These are phyloP conservation scores for Sporothrix mexicana DNA, from an alignment of 2,329 filamentous ascomycete genomes.

Conservation along the genomic window DNA sequence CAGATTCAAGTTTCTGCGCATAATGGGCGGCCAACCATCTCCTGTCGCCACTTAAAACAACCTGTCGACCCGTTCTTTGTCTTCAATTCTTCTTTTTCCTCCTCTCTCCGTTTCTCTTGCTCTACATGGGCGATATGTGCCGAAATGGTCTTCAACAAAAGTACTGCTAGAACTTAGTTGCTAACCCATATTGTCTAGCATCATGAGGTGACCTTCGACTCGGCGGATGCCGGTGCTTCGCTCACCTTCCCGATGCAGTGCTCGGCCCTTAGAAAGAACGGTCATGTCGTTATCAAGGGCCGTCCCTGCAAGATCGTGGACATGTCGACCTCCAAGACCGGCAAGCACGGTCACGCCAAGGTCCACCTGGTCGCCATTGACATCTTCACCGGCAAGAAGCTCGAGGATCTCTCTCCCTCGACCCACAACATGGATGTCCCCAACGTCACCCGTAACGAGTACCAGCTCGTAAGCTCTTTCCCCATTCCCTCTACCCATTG, in stretches of 20 bases:
- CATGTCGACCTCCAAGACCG: slow-evolving; percentile 99
- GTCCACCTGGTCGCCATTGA: slow-evolving; percentile 97
- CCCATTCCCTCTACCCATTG: neutral
- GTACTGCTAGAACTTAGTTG: too few relatives aligned
- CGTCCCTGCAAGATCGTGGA: slow-evolving; percentile 99
- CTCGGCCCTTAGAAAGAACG: slow-evolving; percentile 99
- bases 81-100: neutral
- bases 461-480: slow-evolving; percentile 79
- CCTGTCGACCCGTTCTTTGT: neutral
- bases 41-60: neutral
- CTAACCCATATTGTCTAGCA: slow-evolving; percentile 43
- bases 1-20: neutral
- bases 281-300: slow-evolving; percentile 96
- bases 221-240: slow-evolving; percentile 95
- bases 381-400: slow-evolving; percentile 99
- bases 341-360: slow-evolving; percentile 99
- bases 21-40: neutral
- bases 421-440: slow-evolving; percentile 99
- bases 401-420: slow-evolving; percentile 97
- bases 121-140: too few relatives aligned
- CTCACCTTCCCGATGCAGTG: slow-evolving; percentile 97
- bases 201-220: slow-evolving; percentile 81
- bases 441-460: slow-evolving; percentile 88
- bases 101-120: neutral
- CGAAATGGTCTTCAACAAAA: too few relatives aligned